Percentiles rank a stretch among this genome's conserved stretches.
Evolutionary conservation across 805 yeast genomes (phyloP).

Genomic region (Candida oleophila): DNA sequence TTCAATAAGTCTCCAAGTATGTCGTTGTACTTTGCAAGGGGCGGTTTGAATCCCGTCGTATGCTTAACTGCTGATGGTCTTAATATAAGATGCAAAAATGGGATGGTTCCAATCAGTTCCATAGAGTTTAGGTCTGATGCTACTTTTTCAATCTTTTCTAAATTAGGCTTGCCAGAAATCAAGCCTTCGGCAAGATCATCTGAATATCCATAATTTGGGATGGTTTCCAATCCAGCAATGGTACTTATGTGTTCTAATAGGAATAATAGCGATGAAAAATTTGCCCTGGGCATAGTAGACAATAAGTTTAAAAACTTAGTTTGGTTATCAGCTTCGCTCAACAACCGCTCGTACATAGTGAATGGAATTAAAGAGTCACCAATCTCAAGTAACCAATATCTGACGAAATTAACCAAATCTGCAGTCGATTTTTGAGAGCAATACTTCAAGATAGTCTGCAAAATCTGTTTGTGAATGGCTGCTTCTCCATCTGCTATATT

Average conservation of each 20-base stretch:
- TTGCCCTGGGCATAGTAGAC: constrained; percentile 38
- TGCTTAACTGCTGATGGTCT: constrained; percentile 39
- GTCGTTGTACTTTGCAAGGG: constrained; percentile 23
- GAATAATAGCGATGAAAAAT: constrained; percentile 34
- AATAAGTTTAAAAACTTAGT: constrained; percentile 9
- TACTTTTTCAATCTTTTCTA: constrained; percentile 3
- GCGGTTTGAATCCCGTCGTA: constrained; percentile 40
- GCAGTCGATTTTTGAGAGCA: constrained; percentile 8
- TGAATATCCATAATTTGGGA: constrained; percentile 25
- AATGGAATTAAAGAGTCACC: constrained; percentile 43
- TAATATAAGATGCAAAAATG: constrained; percentile 39
- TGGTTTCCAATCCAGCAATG: constrained; percentile 20
- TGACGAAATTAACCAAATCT: constrained; percentile 29
- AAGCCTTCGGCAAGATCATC: constrained; percentile 22
- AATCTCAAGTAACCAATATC: constrained; percentile 41
- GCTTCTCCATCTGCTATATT: constrained; percentile 17
- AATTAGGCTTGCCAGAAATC: neutral
- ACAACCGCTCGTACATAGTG: constrained; percentile 34
- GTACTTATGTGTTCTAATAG: constrained; percentile 33
- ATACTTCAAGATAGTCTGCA: constrained; percentile 15
- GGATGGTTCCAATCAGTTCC: constrained; percentile 36
- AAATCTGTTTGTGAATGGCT: constrained; percentile 20
- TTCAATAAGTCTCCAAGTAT: constrained; percentile 29
- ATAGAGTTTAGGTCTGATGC: constrained; percentile 26
- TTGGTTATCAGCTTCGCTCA: constrained; percentile 3